Base-by-base conservation (phyloP, 78 protist species). In the Speleostelium caveatum region DNA sequence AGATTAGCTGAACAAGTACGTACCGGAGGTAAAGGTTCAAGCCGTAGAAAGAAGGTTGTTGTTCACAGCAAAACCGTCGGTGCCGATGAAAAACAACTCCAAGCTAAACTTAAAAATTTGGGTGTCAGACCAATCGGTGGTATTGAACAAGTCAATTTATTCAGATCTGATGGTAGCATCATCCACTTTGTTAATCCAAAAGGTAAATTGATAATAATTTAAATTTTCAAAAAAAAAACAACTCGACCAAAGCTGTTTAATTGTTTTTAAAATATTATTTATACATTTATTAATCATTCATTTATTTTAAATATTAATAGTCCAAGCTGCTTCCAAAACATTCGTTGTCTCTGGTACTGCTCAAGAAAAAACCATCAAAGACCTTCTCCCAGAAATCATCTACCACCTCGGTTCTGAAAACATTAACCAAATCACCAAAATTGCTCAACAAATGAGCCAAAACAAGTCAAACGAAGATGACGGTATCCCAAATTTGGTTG, bases 21-120 rank as follows among this genome's bases (percentile, higher is more conserved):
- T 55, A 96, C 95, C 6, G 98, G 98, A 49, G 98, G 98, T 63
- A 94, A 92, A 94, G 98, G 98, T 63, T 73, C 98, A 12, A 88
- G 83, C 21, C 94, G 98, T 38, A 60, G 98, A 55, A 96, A 94
- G 96, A 79, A 76, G 74, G 86, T 80, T 87, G 85, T 66, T 22
- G 61, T 51, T 65, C 87, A 90, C 85, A 67, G 69, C 28, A 56
- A 66, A 5, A 36, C 76, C 33, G 38, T 68, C 42, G 19, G 33
- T 39, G 79, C 53, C 28, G 88, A 90, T 76, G 86, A 78, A 80
- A 90, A 60, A 56, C 32, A 62, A 24, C 69, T 78, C 72, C 74
- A 41, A 32, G 61, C 30, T 28, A 77, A 79, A 75, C 24, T 90
- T 51, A 41, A 86, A 53, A 26, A 42, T 21, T 74, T 90, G 59